These are phyloP conservation scores for Sequoiadendron giganteum DNA, from an alignment of 75 land plant species.

Conservation along the genomic window DNA sequence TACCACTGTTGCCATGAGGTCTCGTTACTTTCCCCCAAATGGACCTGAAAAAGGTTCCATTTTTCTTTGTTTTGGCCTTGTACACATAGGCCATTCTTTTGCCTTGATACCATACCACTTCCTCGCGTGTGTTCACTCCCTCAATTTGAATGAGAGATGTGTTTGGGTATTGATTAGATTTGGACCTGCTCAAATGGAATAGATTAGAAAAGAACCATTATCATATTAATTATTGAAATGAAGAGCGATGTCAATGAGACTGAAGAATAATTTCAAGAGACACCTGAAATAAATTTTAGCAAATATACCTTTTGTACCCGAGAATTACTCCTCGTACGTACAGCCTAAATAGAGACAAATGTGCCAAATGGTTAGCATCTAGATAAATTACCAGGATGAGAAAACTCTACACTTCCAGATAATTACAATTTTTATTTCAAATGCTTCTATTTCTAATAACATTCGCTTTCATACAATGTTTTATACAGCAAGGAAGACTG, in stretches of 20 bases:
- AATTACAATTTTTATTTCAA: neutral
- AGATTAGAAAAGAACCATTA: neutral
- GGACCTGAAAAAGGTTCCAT: conserved; percentile 70
- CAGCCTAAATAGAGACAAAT: conserved; percentile 26
- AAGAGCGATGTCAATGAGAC: neutral
- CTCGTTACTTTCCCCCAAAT: conserved; percentile 91
- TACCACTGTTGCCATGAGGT: conserved; percentile 92
- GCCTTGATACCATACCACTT: conserved; percentile 68
- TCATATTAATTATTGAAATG: neutral
- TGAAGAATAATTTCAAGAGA: neutral
- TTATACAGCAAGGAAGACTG: neutral
- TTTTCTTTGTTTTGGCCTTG: conserved; percentile 72
- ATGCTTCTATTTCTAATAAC: neutral
- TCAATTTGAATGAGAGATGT: conserved; percentile 67
- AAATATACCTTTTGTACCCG: conserved; percentile 54
- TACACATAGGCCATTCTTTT: conserved; percentile 67
- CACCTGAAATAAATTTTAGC: neutral
- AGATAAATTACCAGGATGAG: neutral
- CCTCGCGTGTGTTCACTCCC: conserved; percentile 70
- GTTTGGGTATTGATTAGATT: conserved; percentile 68
- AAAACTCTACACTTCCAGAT: neutral
- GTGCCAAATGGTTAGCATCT: neutral
- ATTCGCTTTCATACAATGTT: neutral
- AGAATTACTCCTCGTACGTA: conserved; percentile 61
- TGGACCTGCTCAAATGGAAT: conserved; percentile 22